Conservation (phyloP, 495 filamentous ascomycete genomes). For the Penicillium canescens region DNA sequence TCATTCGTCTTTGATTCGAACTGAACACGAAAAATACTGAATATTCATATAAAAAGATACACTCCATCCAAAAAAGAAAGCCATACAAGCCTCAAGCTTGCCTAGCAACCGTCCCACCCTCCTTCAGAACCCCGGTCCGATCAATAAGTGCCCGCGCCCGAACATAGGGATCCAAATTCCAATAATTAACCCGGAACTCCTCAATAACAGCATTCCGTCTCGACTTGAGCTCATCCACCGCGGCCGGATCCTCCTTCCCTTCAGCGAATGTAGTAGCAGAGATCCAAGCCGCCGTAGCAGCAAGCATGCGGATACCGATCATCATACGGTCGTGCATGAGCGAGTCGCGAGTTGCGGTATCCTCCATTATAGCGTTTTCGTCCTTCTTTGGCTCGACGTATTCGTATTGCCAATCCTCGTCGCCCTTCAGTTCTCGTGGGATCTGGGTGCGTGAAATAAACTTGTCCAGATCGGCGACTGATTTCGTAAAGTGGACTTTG, state of each 20-base stretch:
- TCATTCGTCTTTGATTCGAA: no score
- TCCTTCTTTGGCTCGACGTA: conserved; percentile 71
- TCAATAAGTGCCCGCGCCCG: conserved; percentile 65
- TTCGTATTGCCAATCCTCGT: conserved; percentile 77
- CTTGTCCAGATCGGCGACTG: conserved; percentile 66
- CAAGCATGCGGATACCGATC: conserved; percentile 65
- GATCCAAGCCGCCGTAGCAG: conserved; percentile 68
- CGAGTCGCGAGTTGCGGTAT: conserved; percentile 55
- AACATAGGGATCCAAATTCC: conserved; percentile 66
- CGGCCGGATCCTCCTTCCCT: conserved; percentile 25
- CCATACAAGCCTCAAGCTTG: no score
- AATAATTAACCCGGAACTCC: conserved; percentile 60
- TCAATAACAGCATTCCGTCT: conserved; percentile 52
- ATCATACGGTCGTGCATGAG: conserved; percentile 55
- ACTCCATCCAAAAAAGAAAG: no score
- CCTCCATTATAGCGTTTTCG: conserved; percentile 70
- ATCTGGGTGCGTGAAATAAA: conserved; percentile 70
- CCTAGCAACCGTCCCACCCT: no score
- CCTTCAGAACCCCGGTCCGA: conserved; percentile 48
- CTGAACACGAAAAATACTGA: no score
- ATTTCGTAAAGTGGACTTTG: conserved; percentile 88
- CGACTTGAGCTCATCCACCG: conserved; percentile 42
- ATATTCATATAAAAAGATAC: no score
- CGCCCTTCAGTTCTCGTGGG: conserved; percentile 71
- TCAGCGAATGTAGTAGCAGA: conserved; percentile 15